Percentiles rank a stretch among this genome's conserved stretches.
Conservation (phyloP, 192 early-diverging fungal genomes). For the Coemansia sp. region DNA sequence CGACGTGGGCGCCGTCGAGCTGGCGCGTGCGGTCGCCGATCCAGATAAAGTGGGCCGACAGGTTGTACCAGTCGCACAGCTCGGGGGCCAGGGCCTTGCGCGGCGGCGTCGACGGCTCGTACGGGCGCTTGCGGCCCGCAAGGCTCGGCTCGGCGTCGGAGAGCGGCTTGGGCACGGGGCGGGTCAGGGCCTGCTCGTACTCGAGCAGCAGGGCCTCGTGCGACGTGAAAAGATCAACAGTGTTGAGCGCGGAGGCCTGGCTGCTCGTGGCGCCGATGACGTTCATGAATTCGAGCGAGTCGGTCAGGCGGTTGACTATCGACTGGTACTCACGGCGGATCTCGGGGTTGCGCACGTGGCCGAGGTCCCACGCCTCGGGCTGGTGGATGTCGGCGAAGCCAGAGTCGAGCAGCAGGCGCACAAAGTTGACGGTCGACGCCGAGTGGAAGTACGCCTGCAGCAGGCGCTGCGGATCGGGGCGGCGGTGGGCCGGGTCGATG, state of each 20-base stretch:
- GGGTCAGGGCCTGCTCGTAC: conserved; percentile 87
- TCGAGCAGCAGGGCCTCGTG: conserved; percentile 96
- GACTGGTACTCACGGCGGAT: conserved; percentile 85
- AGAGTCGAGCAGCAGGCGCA: conserved; percentile 75
- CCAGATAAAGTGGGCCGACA: conserved; percentile 97
- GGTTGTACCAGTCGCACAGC: conserved; percentile 78
- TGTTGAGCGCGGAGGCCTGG: conserved; percentile 57
- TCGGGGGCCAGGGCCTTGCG: conserved; percentile 34
- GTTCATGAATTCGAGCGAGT: conserved; percentile 91
- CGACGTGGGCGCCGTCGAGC: conserved; percentile 91
- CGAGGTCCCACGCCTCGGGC: conserved; percentile 84
- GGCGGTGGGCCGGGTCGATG: conserved; percentile 78
- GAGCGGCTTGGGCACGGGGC: conserved; percentile 53
- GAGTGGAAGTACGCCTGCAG: conserved; percentile 97
- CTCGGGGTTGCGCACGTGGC: conserved; percentile 77
- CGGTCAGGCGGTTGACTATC: conserved; percentile 83
- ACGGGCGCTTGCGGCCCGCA: conserved; percentile 13
- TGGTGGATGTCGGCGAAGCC: conserved; percentile 94
- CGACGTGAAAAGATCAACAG: conserved; percentile 90
- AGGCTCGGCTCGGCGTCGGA: not conserved
- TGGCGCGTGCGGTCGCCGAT: conserved; percentile 98
- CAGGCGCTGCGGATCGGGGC: conserved; percentile 91
- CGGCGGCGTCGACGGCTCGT: conserved; percentile 47
- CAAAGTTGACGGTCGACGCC: conserved; percentile 93
- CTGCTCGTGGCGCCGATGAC: conserved; percentile 85